Conservation (phyloP, 225 moss, liverwort and hornwort species). For the Physcomitrium patens region DNA sequence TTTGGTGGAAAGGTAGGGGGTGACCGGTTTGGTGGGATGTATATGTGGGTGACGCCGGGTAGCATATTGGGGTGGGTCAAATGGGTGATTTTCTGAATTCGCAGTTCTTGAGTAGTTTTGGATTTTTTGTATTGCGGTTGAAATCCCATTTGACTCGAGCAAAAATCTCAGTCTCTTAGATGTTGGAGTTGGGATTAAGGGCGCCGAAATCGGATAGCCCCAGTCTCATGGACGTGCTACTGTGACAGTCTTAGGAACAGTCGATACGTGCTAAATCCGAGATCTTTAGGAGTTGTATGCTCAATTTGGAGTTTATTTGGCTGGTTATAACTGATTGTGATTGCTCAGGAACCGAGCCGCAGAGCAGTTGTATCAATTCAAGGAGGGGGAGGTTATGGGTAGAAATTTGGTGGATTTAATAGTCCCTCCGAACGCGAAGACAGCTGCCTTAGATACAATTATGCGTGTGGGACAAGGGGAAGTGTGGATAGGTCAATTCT, state of each 20-base stretch:
- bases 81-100: too few relatives aligned
- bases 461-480: conserved; percentile 69
- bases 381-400: conserved; percentile 65
- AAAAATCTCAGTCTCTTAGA: too few relatives aligned
- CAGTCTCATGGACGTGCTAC: too few relatives aligned
- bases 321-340: background rate
- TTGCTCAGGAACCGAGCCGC: conserved; percentile 78
- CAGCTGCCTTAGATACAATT: conserved; percentile 45
- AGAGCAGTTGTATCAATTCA: conserved; percentile 70
- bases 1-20: background rate
- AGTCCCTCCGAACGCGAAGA: conserved; percentile 52
- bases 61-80: too few relatives aligned
- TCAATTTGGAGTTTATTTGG: background rate
- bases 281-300: too few relatives aligned
- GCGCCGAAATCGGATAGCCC: too few relatives aligned
- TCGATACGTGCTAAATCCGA: too few relatives aligned
- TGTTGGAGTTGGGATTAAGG: too few relatives aligned
- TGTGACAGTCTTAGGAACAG: too few relatives aligned
- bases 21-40: background rate
- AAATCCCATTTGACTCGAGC: too few relatives aligned
- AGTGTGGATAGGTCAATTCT: conserved; percentile 66
- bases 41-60: background rate
- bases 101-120: too few relatives aligned
- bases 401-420: conserved; percentile 56
- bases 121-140: too few relatives aligned